Evolutionary conservation across 2,329 filamentous ascomycete genomes (phyloP), one percentile per base, ranked within the genome.

Genomic region (Penicillium sp.): DNA sequence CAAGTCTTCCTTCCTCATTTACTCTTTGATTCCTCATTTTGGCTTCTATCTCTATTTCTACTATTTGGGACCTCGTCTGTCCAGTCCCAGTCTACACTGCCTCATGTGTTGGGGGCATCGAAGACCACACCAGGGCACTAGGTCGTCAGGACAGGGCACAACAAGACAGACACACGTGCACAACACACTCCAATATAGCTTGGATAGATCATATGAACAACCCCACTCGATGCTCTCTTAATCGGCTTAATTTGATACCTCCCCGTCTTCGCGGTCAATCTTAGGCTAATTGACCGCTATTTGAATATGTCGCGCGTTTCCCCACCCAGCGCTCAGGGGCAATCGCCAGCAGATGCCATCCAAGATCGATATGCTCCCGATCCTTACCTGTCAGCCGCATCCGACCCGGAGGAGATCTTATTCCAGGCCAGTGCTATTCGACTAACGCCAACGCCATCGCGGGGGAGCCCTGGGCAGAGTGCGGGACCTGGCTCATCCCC

Each of bases 341-440:
- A 52, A 22, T 70, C 66, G 16, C 58, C 64, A 35, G 65, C 63
- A 53, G 60, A 67, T 43, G 64, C 62, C 16, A 70, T 73, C 56
- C 70, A 69, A 43, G 66, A 72, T 34, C 61, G 69, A 40, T 68
- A 64, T 43, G 64, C 67, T 52, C 67, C 67, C 48, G 74, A 77
- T 50, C 70, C 73, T 22, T 77, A 75, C 60, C 70, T 78, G 8
- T 72, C 73, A 14, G 67, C 72, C 10, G 67, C 72, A 8, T 69
- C 70, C 10, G 71, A 73, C 55, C 71, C 66, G 3, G 75, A 78
- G 35, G 73, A 77, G 61, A 62, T 66, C 14, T 67, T 69, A 31
- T 72, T 76, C 45, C 64, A 66, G 40, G 66, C 69, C n/a, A 60
- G 66, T 29, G 68, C 66, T 13, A 66, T 75, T 58, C 66, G 69